phyloP scores from a whole-genome alignment of 1,284 basidiomycete genomes.

The Schizophyllum amplum region DNA sequence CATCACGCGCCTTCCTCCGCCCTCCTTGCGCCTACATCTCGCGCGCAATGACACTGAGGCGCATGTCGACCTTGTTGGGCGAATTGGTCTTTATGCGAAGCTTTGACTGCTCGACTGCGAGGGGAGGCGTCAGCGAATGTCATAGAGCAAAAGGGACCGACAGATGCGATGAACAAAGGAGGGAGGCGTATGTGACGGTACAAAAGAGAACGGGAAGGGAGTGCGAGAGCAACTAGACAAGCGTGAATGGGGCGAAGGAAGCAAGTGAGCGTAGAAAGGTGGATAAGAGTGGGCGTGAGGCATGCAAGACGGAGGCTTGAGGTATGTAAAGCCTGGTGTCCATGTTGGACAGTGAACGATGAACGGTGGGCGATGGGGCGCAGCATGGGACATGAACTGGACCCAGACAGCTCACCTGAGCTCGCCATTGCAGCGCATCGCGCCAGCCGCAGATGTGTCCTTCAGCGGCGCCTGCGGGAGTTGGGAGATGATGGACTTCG shows the following conservation, averaged over 20 bases:
- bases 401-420: conserved; percentile 71
- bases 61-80: conserved; percentile 68
- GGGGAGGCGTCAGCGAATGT: not conserved
- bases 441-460: conserved; percentile 80
- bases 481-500: conserved; percentile 80
- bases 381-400: not conserved
- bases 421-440: conserved; percentile 81
- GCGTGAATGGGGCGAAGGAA: no score
- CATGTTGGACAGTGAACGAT: no score
- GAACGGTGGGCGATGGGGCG: no score
- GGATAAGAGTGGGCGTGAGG: no score
- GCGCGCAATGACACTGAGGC: conserved; percentile 57
- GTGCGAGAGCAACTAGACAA: no score
- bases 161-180: no score
- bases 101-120: conserved; percentile 76
- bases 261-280: no score
- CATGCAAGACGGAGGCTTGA: no score
- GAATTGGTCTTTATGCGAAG: conserved; percentile 98
- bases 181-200: no score
- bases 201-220: no score
- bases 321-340: no score
- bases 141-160: not conserved
- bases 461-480: conserved; percentile 75
- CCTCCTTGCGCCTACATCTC: conserved; percentile 86
- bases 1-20: conserved; percentile 86